phyloP scores from a whole-genome alignment of 2,329 filamentous ascomycete genomes.

The Lachnellula hyalina region DNA sequence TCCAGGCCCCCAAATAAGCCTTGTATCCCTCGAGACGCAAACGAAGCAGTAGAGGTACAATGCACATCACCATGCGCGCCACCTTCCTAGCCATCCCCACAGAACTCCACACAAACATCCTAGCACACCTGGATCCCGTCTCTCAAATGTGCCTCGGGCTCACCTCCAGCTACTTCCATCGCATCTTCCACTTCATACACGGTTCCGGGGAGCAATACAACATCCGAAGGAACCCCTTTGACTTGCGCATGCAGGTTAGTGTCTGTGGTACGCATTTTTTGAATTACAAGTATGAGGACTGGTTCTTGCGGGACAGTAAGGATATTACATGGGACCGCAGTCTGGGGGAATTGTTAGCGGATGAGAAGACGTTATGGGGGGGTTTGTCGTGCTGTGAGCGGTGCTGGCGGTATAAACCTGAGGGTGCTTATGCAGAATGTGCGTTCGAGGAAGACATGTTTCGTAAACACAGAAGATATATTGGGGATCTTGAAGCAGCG shows the following conservation, averaged over 20 bases:
- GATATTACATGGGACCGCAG: neutral
- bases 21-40: too few relatives aligned
- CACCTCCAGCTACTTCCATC: neutral
- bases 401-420: slow-evolving; percentile 7
- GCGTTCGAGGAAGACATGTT: neutral
- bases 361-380: slow-evolving; percentile 3
- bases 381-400: neutral
- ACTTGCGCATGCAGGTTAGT: neutral
- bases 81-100: neutral
- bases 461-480: neutral
- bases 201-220: neutral
- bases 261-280: neutral
- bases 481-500: neutral
- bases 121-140: slow-evolving; percentile 5
- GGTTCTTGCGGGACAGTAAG: neutral
- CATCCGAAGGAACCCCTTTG: neutral
- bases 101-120: slow-evolving; percentile 1
- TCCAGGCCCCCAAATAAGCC: too few relatives aligned
- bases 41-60: too few relatives aligned
- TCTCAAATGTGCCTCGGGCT: slow-evolving; percentile 10
- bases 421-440: neutral
- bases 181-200: neutral
- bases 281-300: slow-evolving; percentile 1
- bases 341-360: neutral
- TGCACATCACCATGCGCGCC: neutral